These are phyloP conservation scores for Claviceps digitariae DNA, from an alignment of 2,329 filamentous ascomycete genomes.

Conservation along the genomic window DNA sequence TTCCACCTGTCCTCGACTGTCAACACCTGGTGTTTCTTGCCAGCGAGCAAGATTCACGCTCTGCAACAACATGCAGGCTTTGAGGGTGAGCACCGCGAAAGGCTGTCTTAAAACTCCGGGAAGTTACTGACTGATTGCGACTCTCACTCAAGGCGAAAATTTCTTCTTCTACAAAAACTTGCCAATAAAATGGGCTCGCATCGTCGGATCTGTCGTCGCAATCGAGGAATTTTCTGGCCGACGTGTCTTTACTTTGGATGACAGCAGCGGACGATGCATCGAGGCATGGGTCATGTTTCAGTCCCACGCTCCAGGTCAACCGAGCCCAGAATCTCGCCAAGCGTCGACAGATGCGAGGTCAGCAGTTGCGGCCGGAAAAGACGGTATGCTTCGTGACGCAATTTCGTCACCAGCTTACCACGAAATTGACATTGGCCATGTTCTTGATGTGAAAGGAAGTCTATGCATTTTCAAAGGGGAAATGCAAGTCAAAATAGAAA, in stretches of 20 bases:
- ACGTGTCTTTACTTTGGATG: constrained; percentile 46
- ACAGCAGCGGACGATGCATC: constrained; percentile 48
- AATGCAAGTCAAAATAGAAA: constrained; percentile 39
- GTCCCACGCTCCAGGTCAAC: neutral
- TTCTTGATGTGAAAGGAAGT: constrained; percentile 44
- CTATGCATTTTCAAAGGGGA: constrained; percentile 32
- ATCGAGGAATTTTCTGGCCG: constrained; percentile 35
- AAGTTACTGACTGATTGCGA: neutral
- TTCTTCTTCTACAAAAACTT: constrained; percentile 59
- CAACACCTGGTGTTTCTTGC: constrained; percentile 45
- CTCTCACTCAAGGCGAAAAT: constrained; percentile 27
- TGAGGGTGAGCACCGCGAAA: constrained; percentile 29
- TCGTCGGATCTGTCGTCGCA: constrained; percentile 57
- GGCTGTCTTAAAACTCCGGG: neutral
- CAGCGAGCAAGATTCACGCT: constrained; percentile 32
- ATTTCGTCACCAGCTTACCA: constrained; percentile 9
- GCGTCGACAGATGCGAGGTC: neutral
- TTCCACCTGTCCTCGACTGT: constrained; percentile 49
- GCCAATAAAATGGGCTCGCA: constrained; percentile 61
- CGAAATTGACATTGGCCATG: constrained; percentile 35
- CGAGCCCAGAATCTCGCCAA: neutral
- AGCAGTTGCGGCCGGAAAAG: neutral
- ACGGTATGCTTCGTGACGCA: neutral
- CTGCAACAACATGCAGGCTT: constrained; percentile 36
- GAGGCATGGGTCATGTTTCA: constrained; percentile 22